A percentile compares a stretch with the other conserved stretches of the same genome.
phyloP scores from a whole-genome alignment of 306 rosid genomes.

The Adenanthera pavonina region DNA sequence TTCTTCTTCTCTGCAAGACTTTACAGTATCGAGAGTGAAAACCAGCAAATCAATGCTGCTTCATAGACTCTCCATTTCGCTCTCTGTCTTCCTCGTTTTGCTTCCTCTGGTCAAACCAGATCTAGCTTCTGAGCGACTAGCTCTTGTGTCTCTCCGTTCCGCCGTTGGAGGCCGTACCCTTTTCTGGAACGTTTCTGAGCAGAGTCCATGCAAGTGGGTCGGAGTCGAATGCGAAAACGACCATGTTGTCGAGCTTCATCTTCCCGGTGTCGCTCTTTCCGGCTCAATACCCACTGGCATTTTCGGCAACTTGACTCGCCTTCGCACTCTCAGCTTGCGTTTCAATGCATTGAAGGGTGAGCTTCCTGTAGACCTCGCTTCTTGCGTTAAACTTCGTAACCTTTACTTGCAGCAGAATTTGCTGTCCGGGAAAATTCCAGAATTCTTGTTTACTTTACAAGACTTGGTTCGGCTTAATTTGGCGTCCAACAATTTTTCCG shows the following conservation, averaged over 20 bases:
- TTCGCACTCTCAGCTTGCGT: constrained; percentile 67
- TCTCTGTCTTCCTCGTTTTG: constrained; percentile 1
- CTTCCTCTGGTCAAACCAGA: constrained; percentile 43
- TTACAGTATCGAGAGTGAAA: not conserved
- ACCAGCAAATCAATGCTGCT: constrained; percentile 29
- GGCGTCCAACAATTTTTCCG: constrained; percentile 59
- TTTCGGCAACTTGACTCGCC: constrained; percentile 48
- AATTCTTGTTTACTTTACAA: constrained; percentile 40
- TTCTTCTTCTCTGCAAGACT: not conserved
- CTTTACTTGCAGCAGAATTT: constrained; percentile 62
- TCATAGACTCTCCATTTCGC: constrained; percentile 22
- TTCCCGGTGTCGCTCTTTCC: constrained; percentile 63
- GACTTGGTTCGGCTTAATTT: constrained; percentile 57
- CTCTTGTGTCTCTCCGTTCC: constrained; percentile 57
- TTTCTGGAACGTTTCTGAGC: constrained; percentile 43
- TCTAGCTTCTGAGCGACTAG: constrained; percentile 52
- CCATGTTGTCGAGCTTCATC: constrained; percentile 50
- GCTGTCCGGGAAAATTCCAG: constrained; percentile 61
- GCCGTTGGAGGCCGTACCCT: constrained; percentile 56
- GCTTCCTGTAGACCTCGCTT: constrained; percentile 57
- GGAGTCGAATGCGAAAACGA: constrained; percentile 56
- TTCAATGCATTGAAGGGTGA: constrained; percentile 57
- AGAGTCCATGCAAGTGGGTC: constrained; percentile 54
- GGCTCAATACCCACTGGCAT: constrained; percentile 59
- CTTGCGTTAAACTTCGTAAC: constrained; percentile 53